These are phyloP conservation scores for Aspergillus niger DNA, from an alignment of 2,329 filamentous ascomycete species.

Conservation along the genomic window DNA sequence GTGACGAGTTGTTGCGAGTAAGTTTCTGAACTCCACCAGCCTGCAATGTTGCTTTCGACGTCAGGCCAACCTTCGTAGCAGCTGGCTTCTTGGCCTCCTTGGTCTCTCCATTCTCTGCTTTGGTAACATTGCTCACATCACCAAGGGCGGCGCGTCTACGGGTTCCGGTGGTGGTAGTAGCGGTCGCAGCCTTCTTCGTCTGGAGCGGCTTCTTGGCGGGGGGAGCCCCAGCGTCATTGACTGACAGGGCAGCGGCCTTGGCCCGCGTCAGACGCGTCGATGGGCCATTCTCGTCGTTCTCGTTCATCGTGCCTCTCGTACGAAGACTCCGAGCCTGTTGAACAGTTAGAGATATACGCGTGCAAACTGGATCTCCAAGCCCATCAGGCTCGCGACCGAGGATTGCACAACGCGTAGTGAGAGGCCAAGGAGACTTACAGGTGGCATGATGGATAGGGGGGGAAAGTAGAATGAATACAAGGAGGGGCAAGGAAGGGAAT, in stretches of 20 bases:
- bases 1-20: slow-evolving; percentile 60
- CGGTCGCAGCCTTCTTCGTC: slow-evolving; percentile 65
- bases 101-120: slow-evolving; percentile 59
- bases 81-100: slow-evolving; percentile 73
- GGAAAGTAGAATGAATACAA: slow-evolving; percentile 23
- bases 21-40: slow-evolving; percentile 80
- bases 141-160: slow-evolving; percentile 79
- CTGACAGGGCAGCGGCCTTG: slow-evolving; percentile 72
- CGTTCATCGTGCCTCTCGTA: slow-evolving; percentile 77
- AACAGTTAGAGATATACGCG: slow-evolving; percentile 41
- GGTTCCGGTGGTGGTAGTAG: slow-evolving; percentile 43
- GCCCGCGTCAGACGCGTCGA: slow-evolving; percentile 88
- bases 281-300: slow-evolving; percentile 87
- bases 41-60: slow-evolving; percentile 75
- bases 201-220: slow-evolving; percentile 65
- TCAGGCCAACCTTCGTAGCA: slow-evolving; percentile 64
- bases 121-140: slow-evolving; percentile 94
- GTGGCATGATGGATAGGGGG: slow-evolving; percentile 53
- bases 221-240: slow-evolving; percentile 57
- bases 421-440: slow-evolving; percentile 49
- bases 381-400: slow-evolving; percentile 3
- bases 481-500: slow-evolving; percentile 22
- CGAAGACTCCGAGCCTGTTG: slow-evolving; percentile 68
- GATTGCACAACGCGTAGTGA: slow-evolving; percentile 19
- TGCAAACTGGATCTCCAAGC: neutral